phyloP scores from a whole-genome alignment of 75 land plant genomes.

The Adiantum capillusveneris region DNA sequence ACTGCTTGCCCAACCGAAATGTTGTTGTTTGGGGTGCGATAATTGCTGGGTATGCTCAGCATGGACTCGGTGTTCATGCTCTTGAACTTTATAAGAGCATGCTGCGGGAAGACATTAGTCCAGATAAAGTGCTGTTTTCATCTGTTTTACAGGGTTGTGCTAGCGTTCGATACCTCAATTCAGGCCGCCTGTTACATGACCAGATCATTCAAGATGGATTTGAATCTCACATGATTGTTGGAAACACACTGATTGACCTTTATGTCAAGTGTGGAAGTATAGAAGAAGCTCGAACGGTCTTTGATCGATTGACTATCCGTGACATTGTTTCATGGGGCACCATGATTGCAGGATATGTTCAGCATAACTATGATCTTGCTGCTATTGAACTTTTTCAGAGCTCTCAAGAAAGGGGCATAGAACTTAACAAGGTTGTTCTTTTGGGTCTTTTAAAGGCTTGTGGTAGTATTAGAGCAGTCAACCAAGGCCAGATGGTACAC shows the following conservation, averaged over 20 bases:
- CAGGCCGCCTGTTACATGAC: constrained; percentile 1
- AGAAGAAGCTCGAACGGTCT: constrained; percentile 32
- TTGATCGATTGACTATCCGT: constrained; percentile 34
- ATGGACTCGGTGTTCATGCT: constrained; percentile 8
- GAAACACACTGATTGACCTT: constrained; percentile 48
- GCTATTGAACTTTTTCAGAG: constrained; percentile 43
- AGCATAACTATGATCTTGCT: constrained; percentile 34
- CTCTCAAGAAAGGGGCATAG: constrained; percentile 27
- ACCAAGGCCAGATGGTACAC: constrained; percentile 23
- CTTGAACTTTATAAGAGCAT: constrained; percentile 13
- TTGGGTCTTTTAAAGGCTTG: constrained; percentile 37
- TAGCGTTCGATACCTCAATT: neutral
- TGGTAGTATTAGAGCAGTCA: constrained; percentile 21
- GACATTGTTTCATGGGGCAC: constrained; percentile 67
- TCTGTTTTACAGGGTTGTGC: constrained; percentile 4
- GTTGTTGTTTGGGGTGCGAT: constrained; percentile 27
- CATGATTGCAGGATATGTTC: constrained; percentile 58
- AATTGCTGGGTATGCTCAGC: constrained; percentile 17
- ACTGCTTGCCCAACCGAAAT: neutral
- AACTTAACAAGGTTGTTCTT: constrained; percentile 24
- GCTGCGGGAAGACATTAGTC: constrained; percentile 1
- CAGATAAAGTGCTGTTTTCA: neutral
- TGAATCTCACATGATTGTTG: constrained; percentile 37
- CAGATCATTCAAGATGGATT: constrained; percentile 22
- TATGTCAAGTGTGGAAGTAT: constrained; percentile 53